A percentile compares a stretch with the other conserved stretches of the same genome.
phyloP scores from a whole-genome alignment of 176 grass and related monocot species.

The Rhynchospora tenuis region DNA sequence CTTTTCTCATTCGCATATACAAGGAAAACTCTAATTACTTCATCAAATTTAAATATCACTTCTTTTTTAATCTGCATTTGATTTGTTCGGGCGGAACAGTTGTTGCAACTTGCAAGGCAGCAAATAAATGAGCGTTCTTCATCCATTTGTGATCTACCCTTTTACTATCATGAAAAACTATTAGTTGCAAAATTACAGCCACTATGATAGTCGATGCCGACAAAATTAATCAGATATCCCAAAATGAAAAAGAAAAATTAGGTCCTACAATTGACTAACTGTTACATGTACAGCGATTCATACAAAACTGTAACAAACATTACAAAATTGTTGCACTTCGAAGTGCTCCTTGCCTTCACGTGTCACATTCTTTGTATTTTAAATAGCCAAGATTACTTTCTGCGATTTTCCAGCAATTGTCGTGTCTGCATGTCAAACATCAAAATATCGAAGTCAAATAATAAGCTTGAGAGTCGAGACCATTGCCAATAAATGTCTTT shows the following conservation, averaged over 20 bases:
- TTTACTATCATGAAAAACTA: neutral
- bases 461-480: neutral
- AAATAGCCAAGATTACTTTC: neutral
- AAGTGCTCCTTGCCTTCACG: neutral
- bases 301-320: neutral
- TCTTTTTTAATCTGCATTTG: neutral
- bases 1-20: neutral
- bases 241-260: neutral
- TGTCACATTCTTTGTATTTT: neutral
- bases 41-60: neutral
- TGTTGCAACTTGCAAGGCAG: neutral
- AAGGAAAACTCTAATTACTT: neutral
- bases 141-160: neutral
- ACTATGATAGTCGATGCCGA: neutral
- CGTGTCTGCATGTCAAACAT: constrained; percentile 2
- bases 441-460: neutral
- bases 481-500: neutral
- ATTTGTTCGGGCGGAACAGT: neutral
- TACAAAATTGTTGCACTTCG: constrained; percentile 23
- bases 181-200: neutral
- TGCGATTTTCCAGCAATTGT: constrained; percentile 10
- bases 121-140: neutral
- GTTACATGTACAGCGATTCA: constrained; percentile 10
- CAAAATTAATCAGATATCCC: neutral
- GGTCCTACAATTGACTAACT: neutral